phyloP scores from a whole-genome alignment of 495 filamentous ascomycete species.

The Jackrogersella multiformis region DNA sequence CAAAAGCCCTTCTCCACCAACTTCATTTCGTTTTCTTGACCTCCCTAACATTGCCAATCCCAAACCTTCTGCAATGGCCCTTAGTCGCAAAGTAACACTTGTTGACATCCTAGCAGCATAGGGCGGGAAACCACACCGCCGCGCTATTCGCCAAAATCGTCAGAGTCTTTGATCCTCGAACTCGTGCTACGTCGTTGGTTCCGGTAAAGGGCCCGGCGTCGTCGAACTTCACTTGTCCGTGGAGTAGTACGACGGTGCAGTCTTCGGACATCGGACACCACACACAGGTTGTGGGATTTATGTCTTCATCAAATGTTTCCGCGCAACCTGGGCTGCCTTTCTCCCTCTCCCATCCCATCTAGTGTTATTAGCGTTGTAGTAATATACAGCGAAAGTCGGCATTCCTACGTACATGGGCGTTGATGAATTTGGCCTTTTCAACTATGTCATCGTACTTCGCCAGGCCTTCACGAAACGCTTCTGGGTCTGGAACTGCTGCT shows the following conservation, averaged over 20 bases:
- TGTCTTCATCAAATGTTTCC: too few species aligned
- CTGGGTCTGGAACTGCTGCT: not conserved
- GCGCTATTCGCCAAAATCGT: conserved; percentile 4
- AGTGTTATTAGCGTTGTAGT: not conserved
- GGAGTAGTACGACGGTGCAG: not conserved
- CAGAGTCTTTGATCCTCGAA: conserved; percentile 4
- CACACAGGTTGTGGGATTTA: too few species aligned
- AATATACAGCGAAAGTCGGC: not conserved
- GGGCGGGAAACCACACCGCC: conserved; percentile 4
- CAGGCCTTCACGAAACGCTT: not conserved
- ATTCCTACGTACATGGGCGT: not conserved
- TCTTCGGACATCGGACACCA: conserved; percentile 4
- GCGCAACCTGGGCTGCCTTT: not conserved
- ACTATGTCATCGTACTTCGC: not conserved
- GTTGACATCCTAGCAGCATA: conserved; percentile 4
- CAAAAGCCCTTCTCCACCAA: not conserved
- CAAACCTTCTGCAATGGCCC: conserved; percentile 4
- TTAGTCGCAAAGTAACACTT: not conserved
- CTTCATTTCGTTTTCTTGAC: not conserved
- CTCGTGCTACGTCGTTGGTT: not conserved
- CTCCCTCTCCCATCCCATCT: not conserved
- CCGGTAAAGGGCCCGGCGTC: not conserved
- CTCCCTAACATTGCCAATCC: conserved; percentile 3
- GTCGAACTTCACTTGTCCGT: conserved; percentile 7
- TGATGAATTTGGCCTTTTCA: not conserved